Percentiles rank a stretch among this genome's conserved stretches.
Evolutionary conservation across 2,329 filamentous ascomycete species (phyloP).

Genomic region (Amesomyces nigricolor): DNA sequence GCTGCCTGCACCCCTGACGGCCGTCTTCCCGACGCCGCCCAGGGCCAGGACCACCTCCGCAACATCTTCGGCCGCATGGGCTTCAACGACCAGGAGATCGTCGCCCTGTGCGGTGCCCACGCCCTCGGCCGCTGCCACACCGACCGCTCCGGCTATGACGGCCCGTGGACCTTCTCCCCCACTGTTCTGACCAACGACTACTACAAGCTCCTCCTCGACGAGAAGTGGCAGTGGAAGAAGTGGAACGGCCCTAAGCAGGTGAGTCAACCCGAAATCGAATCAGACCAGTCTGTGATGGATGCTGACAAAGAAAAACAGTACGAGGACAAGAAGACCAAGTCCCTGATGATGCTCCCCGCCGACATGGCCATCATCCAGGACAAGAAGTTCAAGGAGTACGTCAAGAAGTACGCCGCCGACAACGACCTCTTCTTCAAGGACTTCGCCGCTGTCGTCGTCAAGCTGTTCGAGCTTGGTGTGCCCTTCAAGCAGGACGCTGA

Average conservation of each 20-base stretch:
- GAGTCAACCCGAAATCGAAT: conserved; percentile 19
- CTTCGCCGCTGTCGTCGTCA: conserved; percentile 71
- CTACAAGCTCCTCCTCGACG: conserved; percentile 77
- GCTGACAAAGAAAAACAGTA: conserved; percentile 46
- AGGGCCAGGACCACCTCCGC: conserved; percentile 77
- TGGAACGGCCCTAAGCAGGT: conserved; percentile 82
- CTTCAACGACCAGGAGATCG: conserved; percentile 95
- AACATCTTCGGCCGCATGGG: conserved; percentile 96
- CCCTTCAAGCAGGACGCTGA: conserved; percentile 67
- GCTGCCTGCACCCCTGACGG: conserved; percentile 89
- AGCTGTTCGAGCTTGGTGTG: conserved; percentile 90
- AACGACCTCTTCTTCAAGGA: conserved; percentile 90
- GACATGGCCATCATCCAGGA: conserved; percentile 85
- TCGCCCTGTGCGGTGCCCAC: conserved; percentile 80
- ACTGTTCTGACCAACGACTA: conserved; percentile 93
- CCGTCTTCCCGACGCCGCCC: conserved; percentile 64
- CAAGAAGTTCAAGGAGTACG: conserved; percentile 73
- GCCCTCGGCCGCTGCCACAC: conserved; percentile 82
- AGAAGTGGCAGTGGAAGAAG: conserved; percentile 90
- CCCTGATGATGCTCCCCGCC: conserved; percentile 94
- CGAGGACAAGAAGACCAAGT: conserved; percentile 81
- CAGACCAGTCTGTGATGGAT: not conserved
- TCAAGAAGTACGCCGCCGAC: conserved; percentile 87
- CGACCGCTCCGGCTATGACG: conserved; percentile 80
- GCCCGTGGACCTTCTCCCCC: conserved; percentile 88